Conservation (phyloP, 192 early-diverging fungal genomes). For the Gonapodya sp. region DNA sequence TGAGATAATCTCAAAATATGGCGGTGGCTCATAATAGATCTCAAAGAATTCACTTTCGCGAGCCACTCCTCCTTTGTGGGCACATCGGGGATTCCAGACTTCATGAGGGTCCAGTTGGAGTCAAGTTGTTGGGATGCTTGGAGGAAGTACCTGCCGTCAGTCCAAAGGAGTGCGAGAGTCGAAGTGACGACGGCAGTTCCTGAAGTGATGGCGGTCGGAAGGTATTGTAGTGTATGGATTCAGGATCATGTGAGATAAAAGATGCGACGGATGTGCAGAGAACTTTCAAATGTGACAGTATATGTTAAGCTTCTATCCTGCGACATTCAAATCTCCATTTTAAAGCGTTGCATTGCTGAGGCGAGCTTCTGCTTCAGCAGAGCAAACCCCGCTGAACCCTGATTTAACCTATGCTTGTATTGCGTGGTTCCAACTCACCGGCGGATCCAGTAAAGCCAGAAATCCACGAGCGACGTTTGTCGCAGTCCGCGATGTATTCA, state of each 20-base stretch:
- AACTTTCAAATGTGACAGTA: no score
- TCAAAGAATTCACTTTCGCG: slow-evolving; percentile 34
- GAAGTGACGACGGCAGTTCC: slow-evolving; percentile 76
- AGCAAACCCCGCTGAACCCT: background rate
- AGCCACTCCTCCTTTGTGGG: slow-evolving; percentile 88
- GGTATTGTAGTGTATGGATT: background rate
- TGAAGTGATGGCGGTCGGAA: slow-evolving; percentile 10
- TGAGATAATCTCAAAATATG: no score
- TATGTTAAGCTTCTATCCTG: no score
- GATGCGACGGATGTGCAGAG: no score
- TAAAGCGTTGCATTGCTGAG: background rate
- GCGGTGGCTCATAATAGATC: background rate
- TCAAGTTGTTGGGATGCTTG: slow-evolving; percentile 91
- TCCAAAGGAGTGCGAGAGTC: slow-evolving; percentile 78
- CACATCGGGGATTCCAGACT: slow-evolving; percentile 74
- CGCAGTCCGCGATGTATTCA: slow-evolving; percentile 87
- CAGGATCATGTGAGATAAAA: background rate
- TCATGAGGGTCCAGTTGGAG: slow-evolving; percentile 88
- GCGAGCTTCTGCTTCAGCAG: background rate
- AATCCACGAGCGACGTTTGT: slow-evolving; percentile 81
- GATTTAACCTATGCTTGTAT: background rate
- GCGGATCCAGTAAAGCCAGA: slow-evolving; percentile 97
- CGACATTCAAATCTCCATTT: background rate
- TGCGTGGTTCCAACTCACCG: slow-evolving; percentile 34
- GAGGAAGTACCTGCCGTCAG: slow-evolving; percentile 96